Evolutionary conservation across 192 early-diverging fungal genomes (phyloP), one percentile per base, ranked within the genome.

Genomic region (Backusella mclennaniae): DNA sequence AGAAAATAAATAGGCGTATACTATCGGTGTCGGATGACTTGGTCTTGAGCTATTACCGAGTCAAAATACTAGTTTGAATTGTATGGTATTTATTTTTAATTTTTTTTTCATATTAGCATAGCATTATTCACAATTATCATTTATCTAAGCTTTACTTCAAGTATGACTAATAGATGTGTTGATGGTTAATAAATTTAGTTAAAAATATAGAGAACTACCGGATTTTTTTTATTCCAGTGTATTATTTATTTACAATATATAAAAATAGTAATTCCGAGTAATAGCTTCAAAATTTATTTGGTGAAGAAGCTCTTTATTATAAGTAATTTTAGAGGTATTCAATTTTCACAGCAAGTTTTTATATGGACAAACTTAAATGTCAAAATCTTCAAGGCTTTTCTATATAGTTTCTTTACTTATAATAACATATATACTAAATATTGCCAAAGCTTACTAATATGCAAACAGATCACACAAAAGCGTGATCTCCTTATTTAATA

Each of bases 231-330:
- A 19, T 46, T 46, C 44, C 17, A 46, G 17, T 33, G 44, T n/a
- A 56, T 23, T n/a, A 56, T 56, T 56, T 26, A 56, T 56, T 56
- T 56, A 9, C 9, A 23, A 23, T 9, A 56, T 56, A 56, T 23
- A 56, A 56, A 56, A 56, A 56, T n/a, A 26, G 52, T 56, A 56
- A 56, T 56, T 56, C 52, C 52, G 52, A 56, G 52, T 23, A 52
- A n/a, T 52, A n/a, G 49, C 49, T 1, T n/a, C 49, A 52, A 52
- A 21, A 6, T 52, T 52, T n/a, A 52, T 52, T 52, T 52, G 3
- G n/a, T 19, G 4, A 7, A 7, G 49, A 52, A 52, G 1, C 49
- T 14, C 49, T 52, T n/a, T 15, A 19, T 49, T 11, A 4, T 14
- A 2, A 49, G 4, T 19, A 49, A 19, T 14, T 17, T 17, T 15